These are phyloP conservation scores for Scopulariopsis brevicaulis DNA, from an alignment of 2,329 filamentous ascomycete species.

Conservation along the genomic window DNA sequence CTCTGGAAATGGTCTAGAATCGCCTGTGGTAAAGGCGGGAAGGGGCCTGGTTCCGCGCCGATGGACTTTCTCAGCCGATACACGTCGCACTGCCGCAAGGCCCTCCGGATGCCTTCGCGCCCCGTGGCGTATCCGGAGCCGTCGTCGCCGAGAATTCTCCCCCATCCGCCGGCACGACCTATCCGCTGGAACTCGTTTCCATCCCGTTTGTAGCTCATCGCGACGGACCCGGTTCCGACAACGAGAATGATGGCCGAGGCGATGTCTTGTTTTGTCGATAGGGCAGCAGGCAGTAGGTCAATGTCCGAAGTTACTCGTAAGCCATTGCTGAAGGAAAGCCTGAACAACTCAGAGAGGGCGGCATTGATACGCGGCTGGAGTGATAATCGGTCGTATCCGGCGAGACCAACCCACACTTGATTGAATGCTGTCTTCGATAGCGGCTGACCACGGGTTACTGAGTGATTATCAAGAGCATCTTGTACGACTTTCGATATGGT, in stretches of 20 bases:
- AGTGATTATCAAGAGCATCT: conserved; percentile 11
- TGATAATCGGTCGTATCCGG: conserved; percentile 24
- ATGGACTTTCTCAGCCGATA: conserved; percentile 5
- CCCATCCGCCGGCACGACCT: conserved; percentile 29
- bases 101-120: conserved; percentile 18
- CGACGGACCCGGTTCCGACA: conserved; percentile 29
- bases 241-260: conserved; percentile 22
- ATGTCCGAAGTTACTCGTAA: conserved; percentile 26
- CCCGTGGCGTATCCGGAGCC: conserved; percentile 28
- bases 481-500: conserved; percentile 15
- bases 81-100: conserved; percentile 18
- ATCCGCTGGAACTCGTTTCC: conserved; percentile 12
- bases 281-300: conserved; percentile 20
- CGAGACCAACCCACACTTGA: conserved; percentile 25
- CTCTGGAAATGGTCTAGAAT: conserved; percentile 9
- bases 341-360: conserved; percentile 16
- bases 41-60: not conserved
- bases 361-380: conserved; percentile 14
- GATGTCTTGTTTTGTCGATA: conserved; percentile 8
- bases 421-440: conserved; percentile 10
- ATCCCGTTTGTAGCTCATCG: conserved; percentile 22
- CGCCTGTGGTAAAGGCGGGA: conserved; percentile 8
- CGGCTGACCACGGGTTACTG: conserved; percentile 5
- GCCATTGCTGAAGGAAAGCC: conserved; percentile 8
- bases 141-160: conserved; percentile 28